Base-by-base conservation (phyloP, 495 filamentous ascomycete species). In the Hypoxylon crocopeplum region DNA sequence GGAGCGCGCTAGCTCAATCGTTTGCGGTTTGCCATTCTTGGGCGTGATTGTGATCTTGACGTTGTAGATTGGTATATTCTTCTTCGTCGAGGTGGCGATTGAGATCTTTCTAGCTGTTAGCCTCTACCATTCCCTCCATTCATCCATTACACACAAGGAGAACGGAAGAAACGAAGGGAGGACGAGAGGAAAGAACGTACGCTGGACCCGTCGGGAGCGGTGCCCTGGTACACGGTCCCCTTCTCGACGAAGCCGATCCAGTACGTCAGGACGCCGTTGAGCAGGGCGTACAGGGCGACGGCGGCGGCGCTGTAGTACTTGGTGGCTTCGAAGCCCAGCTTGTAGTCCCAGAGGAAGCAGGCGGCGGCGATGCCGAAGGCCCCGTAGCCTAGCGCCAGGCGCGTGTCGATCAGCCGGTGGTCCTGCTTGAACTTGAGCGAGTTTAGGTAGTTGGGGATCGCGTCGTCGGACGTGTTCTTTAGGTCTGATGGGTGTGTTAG, bases 391-490 rank as follows among this genome's bases (percentile, higher is more conserved):
- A 98, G 73, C 1, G 79, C 75, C 33, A 98, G 87, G 41, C 91
- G 90, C 36, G 94, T 81, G 70, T 97, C 91, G 64, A 85, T 84
- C 38, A 93, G 86, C 54, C 69, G 78, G 80, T 98, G 87, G 63
- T 88, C 85, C 70, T 93, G 92, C 20, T 73, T 80, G 81, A 95
- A 97, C 54, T 84, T 80, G 33, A 97, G 87, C 15, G 83, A 87
- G 72, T 84, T 91, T 42, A 98, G 86, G 76, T 97, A 97, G 74
- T 92, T 89, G n/a, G 87, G 83, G 40, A 98, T 85, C 49, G 92
- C 90, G 69, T 98, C 94, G 79, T 98, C 94, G 67, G 88, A 90
- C 15, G 92, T 95, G 71, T 95, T 96, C 75, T 98, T 98, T 51
- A 98, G 88, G 71, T 97, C 94, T 96, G 67, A 29, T 21, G 32